Percentiles rank a stretch among this genome's conserved stretches.
phyloP scores from a whole-genome alignment of 1,284 basidiomycete genomes.

The Grifola frondosa region DNA sequence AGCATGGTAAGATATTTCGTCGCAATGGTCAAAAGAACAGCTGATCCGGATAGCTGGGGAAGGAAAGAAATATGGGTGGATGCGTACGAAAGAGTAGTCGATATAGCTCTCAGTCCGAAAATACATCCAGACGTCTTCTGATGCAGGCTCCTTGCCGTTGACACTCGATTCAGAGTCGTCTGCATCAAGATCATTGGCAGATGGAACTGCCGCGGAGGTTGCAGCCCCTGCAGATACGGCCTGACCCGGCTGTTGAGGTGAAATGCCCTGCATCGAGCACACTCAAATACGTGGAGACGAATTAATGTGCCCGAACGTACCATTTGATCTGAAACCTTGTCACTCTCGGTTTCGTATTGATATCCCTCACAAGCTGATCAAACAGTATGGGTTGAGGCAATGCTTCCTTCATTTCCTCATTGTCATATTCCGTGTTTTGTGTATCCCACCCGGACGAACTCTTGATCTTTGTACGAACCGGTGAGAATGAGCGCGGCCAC shows the following conservation, averaged over 20 bases:
- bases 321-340: slow-evolving; percentile 90
- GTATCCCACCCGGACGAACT: slow-evolving; percentile 98
- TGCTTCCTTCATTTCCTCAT: slow-evolving; percentile 81
- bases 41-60: too few relatives aligned
- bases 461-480: slow-evolving; percentile 89
- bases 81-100: too few relatives aligned
- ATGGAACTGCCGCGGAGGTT: slow-evolving; percentile 76
- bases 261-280: slow-evolving; percentile 53
- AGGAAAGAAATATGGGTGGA: too few relatives aligned
- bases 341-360: slow-evolving; percentile 91
- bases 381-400: slow-evolving; percentile 73
- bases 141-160: slow-evolving; percentile 18
- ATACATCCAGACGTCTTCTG: too few relatives aligned
- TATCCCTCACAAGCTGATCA: slow-evolving; percentile 81
- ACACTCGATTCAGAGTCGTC: slow-evolving; percentile 24
- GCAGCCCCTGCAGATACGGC: slow-evolving; percentile 60
- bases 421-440: slow-evolving; percentile 98
- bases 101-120: too few relatives aligned
- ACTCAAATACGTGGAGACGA: slow-evolving; percentile 1
- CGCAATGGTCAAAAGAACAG: too few relatives aligned
- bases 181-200: slow-evolving; percentile 65
- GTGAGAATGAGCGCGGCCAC: slow-evolving; percentile 91
- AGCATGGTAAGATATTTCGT: too few relatives aligned
- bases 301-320: slow-evolving; percentile 44
- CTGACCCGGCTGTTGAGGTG: slow-evolving; percentile 48